Base-by-base conservation (phyloP, 2,329 filamentous ascomycete genomes). In the Aspergillus fructus region DNA sequence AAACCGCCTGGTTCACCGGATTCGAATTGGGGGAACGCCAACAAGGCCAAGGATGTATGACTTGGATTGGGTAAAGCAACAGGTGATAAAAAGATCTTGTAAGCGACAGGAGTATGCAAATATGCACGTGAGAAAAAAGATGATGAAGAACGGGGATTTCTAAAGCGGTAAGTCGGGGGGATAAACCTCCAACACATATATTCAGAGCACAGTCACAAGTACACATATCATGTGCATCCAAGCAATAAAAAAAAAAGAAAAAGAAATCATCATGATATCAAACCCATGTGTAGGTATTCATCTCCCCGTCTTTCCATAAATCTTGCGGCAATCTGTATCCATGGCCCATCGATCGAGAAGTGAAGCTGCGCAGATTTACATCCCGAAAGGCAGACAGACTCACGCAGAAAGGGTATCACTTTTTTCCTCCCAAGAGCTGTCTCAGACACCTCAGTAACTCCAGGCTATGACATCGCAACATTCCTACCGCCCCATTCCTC, bases 401-500 rank as follows among this genome's bases (percentile, higher is more conserved):
- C 70, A 66, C 68, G 69, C 69, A 70, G 66, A 68, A 71, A 74
- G 74, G 73, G 73, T 76, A 76, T 76, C 73, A 75, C 69, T 74
- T 74, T 74, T 73, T 42, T 71, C 68, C 68, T 73, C 67, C 68
- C 67, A 67, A 70, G 70, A 71, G 68, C 62, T 73, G 69, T 72
- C 68, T 68, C 68, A 73, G 68, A 72, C 71, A 74, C 64, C 71
- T 72, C 69, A 63, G 68, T 64, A 71, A 73, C 69, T 73, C 71
- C 71, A 73, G 66, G 64, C 61, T 66, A 71, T 70, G 66, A 66
- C 63, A 68, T 66, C 59, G 65, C 66, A 49, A 19, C 49, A 57
- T 40, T 46, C 50, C 24, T 50, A 64, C 62, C 64, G 57, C 43
- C 57, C 57, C 58, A 56, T 59, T 66, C 64, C 64, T 64, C 62